Evolutionary conservation across 225 moss, liverwort and hornwort species (phyloP).

Genomic region (Physcomitrellopsis africana): DNA sequence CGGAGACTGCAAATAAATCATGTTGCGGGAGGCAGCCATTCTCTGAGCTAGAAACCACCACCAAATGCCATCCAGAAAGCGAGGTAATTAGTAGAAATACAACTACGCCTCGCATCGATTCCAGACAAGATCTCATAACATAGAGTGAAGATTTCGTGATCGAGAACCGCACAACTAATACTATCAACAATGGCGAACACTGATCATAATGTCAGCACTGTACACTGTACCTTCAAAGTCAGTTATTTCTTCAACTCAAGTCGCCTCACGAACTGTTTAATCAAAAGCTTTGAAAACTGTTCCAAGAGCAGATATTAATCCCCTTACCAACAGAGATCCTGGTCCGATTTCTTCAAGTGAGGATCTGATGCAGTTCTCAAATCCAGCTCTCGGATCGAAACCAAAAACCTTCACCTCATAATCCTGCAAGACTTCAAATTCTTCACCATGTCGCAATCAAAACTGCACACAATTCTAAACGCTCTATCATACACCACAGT

Average conservation of each 20-base stretch:
- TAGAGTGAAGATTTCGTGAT: not conserved
- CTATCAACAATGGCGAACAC: no score
- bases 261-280: not conserved
- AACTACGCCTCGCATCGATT: not conserved
- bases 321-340: not conserved
- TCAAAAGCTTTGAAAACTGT: slow-evolving; percentile 5
- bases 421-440: slow-evolving; percentile 2
- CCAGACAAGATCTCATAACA: not conserved
- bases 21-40: slow-evolving; percentile 47
- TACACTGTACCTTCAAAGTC: slow-evolving; percentile 3
- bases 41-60: slow-evolving; percentile 13
- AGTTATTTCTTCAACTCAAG: slow-evolving; percentile 4
- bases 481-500: no score
- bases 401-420: slow-evolving; percentile 15
- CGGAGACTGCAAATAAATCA: slow-evolving; percentile 33
- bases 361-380: not conserved
- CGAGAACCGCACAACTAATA: no score
- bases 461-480: not conserved
- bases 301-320: slow-evolving; percentile 5
- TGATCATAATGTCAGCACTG: no score
- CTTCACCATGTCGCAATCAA: slow-evolving; percentile 17
- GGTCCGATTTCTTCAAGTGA: slow-evolving; percentile 14
- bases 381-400: slow-evolving; percentile 10
- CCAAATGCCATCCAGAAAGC: not conserved
- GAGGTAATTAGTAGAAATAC: not conserved